Conservation (phyloP, 2,329 filamentous ascomycete genomes). For the Fusarium praegraminearum region DNA sequence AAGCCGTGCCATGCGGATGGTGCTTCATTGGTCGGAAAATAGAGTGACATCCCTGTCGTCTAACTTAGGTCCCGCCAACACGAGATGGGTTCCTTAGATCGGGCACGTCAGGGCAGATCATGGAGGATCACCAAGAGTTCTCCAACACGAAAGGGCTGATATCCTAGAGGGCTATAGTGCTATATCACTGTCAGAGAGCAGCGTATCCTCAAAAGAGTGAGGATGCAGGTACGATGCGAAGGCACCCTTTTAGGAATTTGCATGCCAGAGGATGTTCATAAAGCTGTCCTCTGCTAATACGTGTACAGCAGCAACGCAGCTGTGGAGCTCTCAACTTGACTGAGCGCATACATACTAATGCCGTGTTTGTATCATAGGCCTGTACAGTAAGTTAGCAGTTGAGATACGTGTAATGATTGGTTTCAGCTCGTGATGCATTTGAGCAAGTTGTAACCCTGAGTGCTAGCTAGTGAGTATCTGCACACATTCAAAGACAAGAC, state of each 20-base stretch:
- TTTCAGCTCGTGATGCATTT: constrained; percentile 1
- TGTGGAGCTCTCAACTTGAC: neutral
- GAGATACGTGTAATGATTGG: neutral
- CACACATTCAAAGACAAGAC: neutral
- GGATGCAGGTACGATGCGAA: constrained; percentile 12
- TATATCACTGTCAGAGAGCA: neutral
- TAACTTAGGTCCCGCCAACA: constrained; percentile 2
- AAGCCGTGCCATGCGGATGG: constrained; percentile 8
- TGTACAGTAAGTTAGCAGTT: neutral
- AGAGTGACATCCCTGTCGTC: constrained; percentile 11
- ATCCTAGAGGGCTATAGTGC: neutral
- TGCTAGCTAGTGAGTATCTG: neutral
- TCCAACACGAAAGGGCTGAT: neutral
- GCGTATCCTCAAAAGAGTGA: neutral
- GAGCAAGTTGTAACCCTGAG: constrained; percentile 14
- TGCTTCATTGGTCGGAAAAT: constrained; percentile 25
- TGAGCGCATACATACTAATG: neutral
- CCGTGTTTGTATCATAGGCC: neutral
- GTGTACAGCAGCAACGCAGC: neutral
- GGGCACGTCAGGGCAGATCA: constrained; percentile 18
- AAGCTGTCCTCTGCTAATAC: constrained; percentile 3
- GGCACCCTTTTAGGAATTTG: constrained; percentile 8
- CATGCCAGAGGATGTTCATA: constrained; percentile 15
- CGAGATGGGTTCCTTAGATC: constrained; percentile 14
- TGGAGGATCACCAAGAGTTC: constrained; percentile 19